Conservation (phyloP, 108 stramenopile species). For the Nitzschia sp. region DNA sequence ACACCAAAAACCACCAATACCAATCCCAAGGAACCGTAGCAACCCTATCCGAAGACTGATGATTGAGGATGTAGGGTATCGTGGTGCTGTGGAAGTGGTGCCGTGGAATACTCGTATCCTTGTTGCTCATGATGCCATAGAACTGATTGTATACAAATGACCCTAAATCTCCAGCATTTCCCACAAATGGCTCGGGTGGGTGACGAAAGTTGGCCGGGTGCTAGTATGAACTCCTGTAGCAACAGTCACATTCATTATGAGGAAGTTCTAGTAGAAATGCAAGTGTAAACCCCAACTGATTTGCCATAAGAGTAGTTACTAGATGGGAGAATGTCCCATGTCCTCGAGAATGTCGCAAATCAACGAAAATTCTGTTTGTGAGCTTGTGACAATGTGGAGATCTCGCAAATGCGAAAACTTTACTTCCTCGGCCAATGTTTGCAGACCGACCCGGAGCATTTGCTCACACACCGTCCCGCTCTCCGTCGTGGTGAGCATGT, state of each 20-base stretch:
- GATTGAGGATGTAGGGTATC: no score
- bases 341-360: constrained; percentile 4
- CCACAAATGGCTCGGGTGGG: no score
- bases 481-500: constrained; percentile 3
- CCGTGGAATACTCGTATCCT: no score
- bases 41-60: no score
- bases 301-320: neutral
- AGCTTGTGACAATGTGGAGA: constrained; percentile 12
- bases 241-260: no score
- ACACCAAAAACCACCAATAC: constrained; percentile 19
- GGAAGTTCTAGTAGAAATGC: no score
- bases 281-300: neutral
- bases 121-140: no score
- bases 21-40: neutral
- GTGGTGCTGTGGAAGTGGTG: no score
- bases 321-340: constrained; percentile 22
- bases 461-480: neutral
- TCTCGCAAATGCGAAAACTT: constrained; percentile 18
- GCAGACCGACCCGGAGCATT: constrained; percentile 12
- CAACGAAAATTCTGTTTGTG: constrained; percentile 1
- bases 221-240: no score
- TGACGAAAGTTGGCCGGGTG: no score
- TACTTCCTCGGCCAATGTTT: constrained; percentile 25
- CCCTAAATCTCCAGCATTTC: no score
- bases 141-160: no score